Conservation (phyloP, 1,284 basidiomycete genomes). For the Inonotus hispidus region DNA sequence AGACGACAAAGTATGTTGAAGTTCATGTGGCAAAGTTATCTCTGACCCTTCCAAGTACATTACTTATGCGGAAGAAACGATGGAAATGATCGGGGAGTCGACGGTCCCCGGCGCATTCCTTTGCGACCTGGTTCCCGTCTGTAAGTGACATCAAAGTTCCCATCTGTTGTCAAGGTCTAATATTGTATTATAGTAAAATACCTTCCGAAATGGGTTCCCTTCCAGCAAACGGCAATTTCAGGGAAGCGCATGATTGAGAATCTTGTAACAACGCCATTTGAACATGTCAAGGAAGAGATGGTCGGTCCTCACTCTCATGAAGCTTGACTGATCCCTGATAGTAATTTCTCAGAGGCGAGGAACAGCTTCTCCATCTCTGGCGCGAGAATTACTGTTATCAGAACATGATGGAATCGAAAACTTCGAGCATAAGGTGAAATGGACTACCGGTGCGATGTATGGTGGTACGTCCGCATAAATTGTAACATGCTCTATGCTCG, state of each 20-base stretch:
- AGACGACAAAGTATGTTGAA: conserved; percentile 28
- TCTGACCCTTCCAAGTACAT: conserved; percentile 30
- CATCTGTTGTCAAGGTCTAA: neutral
- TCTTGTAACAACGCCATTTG: conserved; percentile 36
- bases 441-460: neutral
- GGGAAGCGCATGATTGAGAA: conserved; percentile 27
- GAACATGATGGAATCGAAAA: conserved; percentile 23
- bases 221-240: neutral
- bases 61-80: conserved; percentile 33
- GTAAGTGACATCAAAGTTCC: conserved; percentile 20
- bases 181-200: conserved; percentile 18
- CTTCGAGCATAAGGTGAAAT: neutral
- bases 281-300: conserved; percentile 32
- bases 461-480: neutral
- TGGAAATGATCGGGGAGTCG: conserved; percentile 23
- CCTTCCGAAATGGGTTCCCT: conserved; percentile 25
- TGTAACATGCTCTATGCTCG: conserved; percentile 25
- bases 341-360: too few species aligned
- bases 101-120: conserved; percentile 28
- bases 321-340: too few species aligned
- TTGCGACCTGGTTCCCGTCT: conserved; percentile 27
- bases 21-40: neutral
- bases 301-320: too few species aligned
- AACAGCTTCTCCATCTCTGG: conserved; percentile 24
- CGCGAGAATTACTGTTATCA: neutral